Evolutionary conservation across 176 grass and related monocot genomes (phyloP).

Genomic region (Phoenix roebelenii): DNA sequence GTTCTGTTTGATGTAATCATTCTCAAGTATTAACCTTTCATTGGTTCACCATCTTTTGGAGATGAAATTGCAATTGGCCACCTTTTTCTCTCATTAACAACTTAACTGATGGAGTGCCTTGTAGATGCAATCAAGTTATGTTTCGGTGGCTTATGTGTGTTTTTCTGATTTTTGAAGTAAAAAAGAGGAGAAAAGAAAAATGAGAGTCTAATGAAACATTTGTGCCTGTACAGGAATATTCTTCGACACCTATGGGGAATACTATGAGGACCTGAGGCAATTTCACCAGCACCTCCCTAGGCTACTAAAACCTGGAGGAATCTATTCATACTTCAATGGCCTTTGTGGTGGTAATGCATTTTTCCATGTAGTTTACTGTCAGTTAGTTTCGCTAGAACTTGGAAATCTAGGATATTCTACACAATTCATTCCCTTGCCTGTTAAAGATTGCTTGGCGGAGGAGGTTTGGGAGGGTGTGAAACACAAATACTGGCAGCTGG

Average conservation of each 20-base stretch:
- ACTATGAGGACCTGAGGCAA: constrained; percentile 78
- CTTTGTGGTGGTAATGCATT: constrained; percentile 90
- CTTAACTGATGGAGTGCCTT: background rate
- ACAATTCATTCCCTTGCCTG: constrained; percentile 79
- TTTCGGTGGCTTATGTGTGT: too few relatives aligned
- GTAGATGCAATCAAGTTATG: too few relatives aligned
- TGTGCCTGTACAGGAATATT: constrained; percentile 46
- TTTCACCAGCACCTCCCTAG: constrained; percentile 75
- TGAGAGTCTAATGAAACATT: background rate
- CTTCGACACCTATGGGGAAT: constrained; percentile 88
- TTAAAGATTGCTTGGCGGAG: constrained; percentile 57
- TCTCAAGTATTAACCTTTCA: too few relatives aligned
- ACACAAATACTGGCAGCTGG: constrained; percentile 90
- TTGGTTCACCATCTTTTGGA: too few relatives aligned
- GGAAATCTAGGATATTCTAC: constrained; percentile 61
- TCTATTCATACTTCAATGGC: constrained; percentile 95
- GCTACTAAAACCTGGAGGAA: constrained; percentile 57
- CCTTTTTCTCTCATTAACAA: background rate
- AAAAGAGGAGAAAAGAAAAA: too few relatives aligned
- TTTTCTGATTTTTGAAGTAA: too few relatives aligned
- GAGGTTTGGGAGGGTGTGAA: constrained; percentile 72
- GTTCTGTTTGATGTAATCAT: too few relatives aligned
- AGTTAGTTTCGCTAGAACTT: constrained; percentile 63
- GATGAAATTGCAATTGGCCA: too few relatives aligned
- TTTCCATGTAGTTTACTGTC: constrained; percentile 81